These are phyloP conservation scores for Candida sakaeoensis DNA, from an alignment of 805 yeast genomes.

Conservation along the genomic window DNA sequence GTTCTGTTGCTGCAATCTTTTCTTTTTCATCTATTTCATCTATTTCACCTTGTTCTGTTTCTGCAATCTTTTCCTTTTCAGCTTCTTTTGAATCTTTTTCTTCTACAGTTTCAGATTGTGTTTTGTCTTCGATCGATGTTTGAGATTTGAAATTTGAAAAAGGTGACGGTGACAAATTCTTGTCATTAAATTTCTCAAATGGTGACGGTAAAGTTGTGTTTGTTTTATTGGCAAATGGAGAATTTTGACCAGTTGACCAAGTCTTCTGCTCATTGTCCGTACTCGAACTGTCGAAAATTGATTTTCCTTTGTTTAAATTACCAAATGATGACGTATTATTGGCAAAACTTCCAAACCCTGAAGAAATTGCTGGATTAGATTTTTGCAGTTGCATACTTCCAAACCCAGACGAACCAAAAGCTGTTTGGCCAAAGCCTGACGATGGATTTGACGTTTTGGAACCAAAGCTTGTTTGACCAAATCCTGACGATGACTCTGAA, in stretches of 20 bases:
- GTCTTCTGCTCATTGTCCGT: slow-evolving; percentile 2
- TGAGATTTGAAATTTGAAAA: slow-evolving; percentile 7
- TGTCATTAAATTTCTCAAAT: slow-evolving; percentile 6
- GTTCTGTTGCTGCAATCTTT: too few relatives aligned
- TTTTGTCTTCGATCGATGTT: too few relatives aligned
- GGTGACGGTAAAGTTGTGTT: background rate
- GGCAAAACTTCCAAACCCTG: slow-evolving; percentile 7
- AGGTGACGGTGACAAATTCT: slow-evolving; percentile 7
- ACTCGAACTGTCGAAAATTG: slow-evolving; percentile 6
- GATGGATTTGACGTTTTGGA: background rate
- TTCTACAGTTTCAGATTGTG: too few relatives aligned
- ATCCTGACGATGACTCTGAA: background rate
- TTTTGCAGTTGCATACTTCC: slow-evolving; percentile 1
- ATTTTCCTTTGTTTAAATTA: slow-evolving; percentile 7
- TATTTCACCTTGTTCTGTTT: too few relatives aligned
- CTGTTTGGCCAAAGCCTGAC: slow-evolving; percentile 11
- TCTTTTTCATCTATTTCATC: too few relatives aligned
- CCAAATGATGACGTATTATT: background rate
- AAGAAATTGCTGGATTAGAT: slow-evolving; percentile 4
- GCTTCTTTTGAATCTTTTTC: too few relatives aligned
- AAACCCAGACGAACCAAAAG: slow-evolving; percentile 10
- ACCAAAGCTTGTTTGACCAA: slow-evolving; percentile 2
- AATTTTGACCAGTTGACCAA: too few relatives aligned
- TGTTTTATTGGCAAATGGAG: background rate
- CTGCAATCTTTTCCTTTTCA: too few relatives aligned